phyloP scores from a whole-genome alignment of 228 moss, liverwort and hornwort genomes.

The Sphagnum fallax region DNA sequence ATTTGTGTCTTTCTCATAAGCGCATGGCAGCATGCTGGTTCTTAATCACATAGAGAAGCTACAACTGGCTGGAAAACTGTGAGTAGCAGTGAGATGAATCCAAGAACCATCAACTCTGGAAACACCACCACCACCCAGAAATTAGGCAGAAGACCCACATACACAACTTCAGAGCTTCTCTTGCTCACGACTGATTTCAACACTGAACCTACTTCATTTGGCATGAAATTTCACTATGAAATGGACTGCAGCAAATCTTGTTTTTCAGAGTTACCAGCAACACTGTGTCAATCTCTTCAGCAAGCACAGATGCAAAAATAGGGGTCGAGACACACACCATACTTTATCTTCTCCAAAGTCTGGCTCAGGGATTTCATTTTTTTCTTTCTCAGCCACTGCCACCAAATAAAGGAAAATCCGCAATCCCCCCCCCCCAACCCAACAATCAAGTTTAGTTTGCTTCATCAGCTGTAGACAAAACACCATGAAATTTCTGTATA shows the following conservation, averaged over 20 bases:
- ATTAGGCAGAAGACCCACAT: too few species aligned
- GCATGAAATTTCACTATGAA: too few species aligned
- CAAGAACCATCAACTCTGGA: constrained; percentile 93
- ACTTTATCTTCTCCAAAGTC: constrained; percentile 80
- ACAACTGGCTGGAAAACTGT: constrained; percentile 73
- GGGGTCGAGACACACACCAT: constrained; percentile 18
- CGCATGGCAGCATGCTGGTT: constrained; percentile 74
- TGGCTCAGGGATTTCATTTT: constrained; percentile 56
- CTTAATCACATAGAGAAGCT: constrained; percentile 68
- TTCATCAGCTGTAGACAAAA: neutral
- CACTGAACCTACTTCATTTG: too few species aligned
- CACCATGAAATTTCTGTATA: neutral
- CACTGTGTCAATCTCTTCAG: too few species aligned
- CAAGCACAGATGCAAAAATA: too few species aligned
- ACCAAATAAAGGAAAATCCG: too few species aligned
- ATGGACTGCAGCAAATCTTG: too few species aligned
- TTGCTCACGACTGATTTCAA: too few species aligned
- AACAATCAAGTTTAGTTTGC: too few species aligned
- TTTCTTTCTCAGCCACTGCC: constrained; percentile 51
- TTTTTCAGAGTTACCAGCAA: too few species aligned
- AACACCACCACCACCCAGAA: neutral
- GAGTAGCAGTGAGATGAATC: constrained; percentile 89
- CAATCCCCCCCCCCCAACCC: too few species aligned
- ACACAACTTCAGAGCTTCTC: too few species aligned
- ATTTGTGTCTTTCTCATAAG: constrained; percentile 1